Base-by-base conservation (phyloP, 1,284 basidiomycete genomes). In the Cystobasidium pallidum region DNA sequence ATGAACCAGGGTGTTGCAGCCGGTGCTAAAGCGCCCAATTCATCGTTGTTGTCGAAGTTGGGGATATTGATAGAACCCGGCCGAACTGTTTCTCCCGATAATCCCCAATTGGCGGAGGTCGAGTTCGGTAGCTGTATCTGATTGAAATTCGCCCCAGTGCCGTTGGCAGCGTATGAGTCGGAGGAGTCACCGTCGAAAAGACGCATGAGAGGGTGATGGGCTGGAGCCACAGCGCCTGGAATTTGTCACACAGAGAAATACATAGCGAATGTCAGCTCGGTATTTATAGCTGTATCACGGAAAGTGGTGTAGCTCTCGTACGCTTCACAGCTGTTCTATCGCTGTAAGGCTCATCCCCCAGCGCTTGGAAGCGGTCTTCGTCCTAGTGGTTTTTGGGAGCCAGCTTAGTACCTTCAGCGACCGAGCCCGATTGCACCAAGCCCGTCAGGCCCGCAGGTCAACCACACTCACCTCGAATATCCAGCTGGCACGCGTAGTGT, bases 181-280 rank as follows among this genome's bases (percentile, higher is more conserved):
- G 76, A 75, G 11, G 73, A 64, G 26, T 76, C 75, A 21, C 75
- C 75, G 61, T 78, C 78, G 47, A 79, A 79, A 4, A 79, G 66
- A 1, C 75, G 72, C 21, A 78, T 73, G 39, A 79, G 74, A 11
- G 77, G 78, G 51, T 78, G 76, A 21, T 49, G 55, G 15, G 54
- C 13, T 7, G 62, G 52, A 49, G 61, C 32, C 30, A 59, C 47
- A 47, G 51, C 30, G n/a, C 70, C 54, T 51, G 28, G 24, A 10
- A 39, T 54, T 17, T 21, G 39, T 19, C 36, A 39, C 13, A 39
- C 36, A 39, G 36, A 39, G 7, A 39, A 7, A 39, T 6, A 39
- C 36, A 39, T 13, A 39, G 13, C 36, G 6, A 39, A 39, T 39
- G 36, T 39, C 36, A 39, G 36, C 13, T 39, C 6, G 36, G 36